Conservation (phyloP, 2,329 filamentous ascomycete species). For the Apiospora malaysiana region DNA sequence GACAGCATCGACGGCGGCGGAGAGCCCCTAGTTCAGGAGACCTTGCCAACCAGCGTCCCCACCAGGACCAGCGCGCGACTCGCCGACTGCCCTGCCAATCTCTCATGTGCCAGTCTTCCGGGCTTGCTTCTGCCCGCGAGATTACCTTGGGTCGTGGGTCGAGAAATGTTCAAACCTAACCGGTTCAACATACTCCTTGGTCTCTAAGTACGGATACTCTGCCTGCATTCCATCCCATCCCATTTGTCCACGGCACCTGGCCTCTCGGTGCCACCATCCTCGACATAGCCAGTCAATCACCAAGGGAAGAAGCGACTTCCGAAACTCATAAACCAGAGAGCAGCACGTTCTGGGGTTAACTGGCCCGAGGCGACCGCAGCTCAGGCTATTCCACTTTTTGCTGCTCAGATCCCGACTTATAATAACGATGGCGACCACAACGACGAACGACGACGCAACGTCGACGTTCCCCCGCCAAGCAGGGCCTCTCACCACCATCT, state of each 20-base stretch:
- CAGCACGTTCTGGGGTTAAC: neutral
- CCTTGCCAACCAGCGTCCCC: neutral
- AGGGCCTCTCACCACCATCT: conserved; percentile 20
- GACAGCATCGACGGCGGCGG: neutral
- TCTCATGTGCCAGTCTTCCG: neutral
- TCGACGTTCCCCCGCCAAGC: neutral
- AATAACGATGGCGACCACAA: conserved; percentile 13
- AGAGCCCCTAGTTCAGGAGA: conserved; percentile 4
- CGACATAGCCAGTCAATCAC: neutral
- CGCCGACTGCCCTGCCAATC: conserved; percentile 4
- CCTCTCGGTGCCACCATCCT: neutral
- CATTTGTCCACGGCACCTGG: neutral
- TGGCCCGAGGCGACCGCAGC: neutral
- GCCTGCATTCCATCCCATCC: neutral
- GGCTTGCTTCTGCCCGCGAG: neutral
- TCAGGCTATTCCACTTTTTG: neutral
- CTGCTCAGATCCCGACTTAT: neutral
- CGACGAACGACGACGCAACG: neutral
- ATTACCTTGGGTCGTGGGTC: neutral
- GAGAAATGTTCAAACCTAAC: conserved; percentile 1
- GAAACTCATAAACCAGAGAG: neutral
- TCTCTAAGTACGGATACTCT: neutral
- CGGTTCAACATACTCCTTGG: neutral
- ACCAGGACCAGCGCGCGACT: neutral
- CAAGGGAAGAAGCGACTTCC: neutral